Evolutionary conservation across 164 flowering plant species (phyloP).

Genomic region (Liquidambar formosana): DNA sequence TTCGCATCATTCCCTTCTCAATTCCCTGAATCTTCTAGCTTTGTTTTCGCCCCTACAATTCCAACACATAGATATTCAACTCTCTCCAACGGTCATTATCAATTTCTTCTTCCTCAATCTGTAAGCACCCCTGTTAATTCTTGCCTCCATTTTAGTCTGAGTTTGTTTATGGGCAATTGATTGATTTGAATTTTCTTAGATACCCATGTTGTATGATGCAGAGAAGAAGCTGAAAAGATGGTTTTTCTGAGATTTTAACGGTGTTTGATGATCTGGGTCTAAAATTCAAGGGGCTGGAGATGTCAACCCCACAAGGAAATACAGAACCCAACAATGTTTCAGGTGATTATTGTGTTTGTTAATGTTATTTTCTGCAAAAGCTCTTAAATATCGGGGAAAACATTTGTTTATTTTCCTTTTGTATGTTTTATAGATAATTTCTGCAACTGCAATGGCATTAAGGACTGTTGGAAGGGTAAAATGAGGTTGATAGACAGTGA

Average conservation of each 20-base stretch:
- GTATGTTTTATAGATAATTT: background rate
- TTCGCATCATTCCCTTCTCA: slow-evolving; percentile 7
- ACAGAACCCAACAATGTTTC: slow-evolving; percentile 14
- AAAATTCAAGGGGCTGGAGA: slow-evolving; percentile 16
- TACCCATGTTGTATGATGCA: slow-evolving; percentile 9
- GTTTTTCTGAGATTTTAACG: slow-evolving; percentile 13
- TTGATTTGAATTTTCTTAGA: background rate
- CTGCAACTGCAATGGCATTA: background rate
- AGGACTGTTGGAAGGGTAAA: background rate
- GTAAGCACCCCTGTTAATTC: too few species aligned
- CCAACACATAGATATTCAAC: too few species aligned
- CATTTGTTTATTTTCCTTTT: background rate
- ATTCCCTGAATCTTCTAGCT: background rate
- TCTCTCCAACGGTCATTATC: too few species aligned
- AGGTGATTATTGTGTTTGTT: slow-evolving; percentile 6
- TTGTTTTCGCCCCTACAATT: too few species aligned
- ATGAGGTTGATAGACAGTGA: background rate
- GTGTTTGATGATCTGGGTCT: slow-evolving; percentile 15
- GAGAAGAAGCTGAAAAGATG: slow-evolving; percentile 15
- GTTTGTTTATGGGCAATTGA: too few species aligned
- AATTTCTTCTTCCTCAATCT: too few species aligned
- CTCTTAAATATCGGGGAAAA: background rate
- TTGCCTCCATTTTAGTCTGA: too few species aligned
- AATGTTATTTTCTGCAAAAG: background rate
- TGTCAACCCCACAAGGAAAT: slow-evolving; percentile 26